These are phyloP conservation scores for Clavaria fumosa DNA, from an alignment of 768 basidiomycete species.

Conservation along the genomic window DNA sequence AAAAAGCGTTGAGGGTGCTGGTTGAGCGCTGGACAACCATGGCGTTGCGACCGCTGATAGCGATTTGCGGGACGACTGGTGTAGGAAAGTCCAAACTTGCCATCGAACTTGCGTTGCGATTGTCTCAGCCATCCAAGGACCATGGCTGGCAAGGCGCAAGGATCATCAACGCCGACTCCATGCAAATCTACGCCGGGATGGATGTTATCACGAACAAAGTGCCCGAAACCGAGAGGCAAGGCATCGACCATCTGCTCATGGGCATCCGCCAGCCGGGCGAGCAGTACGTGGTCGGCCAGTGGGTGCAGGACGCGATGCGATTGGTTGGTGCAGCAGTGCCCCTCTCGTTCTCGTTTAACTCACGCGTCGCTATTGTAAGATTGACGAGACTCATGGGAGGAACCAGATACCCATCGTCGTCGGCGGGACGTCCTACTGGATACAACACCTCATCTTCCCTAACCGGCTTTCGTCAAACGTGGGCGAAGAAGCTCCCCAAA, in stretches of 20 bases:
- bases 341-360: background rate
- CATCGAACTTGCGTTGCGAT: constrained; percentile 64
- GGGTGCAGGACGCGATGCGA: constrained; percentile 68
- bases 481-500: constrained; percentile 16
- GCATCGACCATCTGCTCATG: constrained; percentile 82
- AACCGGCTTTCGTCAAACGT: constrained; percentile 37
- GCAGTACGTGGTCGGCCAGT: constrained; percentile 77
- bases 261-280: constrained; percentile 75
- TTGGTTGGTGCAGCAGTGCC: constrained; percentile 49
- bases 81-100: constrained; percentile 92
- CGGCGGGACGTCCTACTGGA: constrained; percentile 95
- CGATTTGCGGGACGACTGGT: constrained; percentile 87
- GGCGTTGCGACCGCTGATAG: constrained; percentile 51
- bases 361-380: constrained; percentile 28
- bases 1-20: background rate
- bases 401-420: constrained; percentile 74
- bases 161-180: constrained; percentile 91
- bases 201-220: constrained; percentile 94
- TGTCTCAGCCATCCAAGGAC: constrained; percentile 22
- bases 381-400: constrained; percentile 51
- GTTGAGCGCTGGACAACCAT: too few relatives aligned
- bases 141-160: constrained; percentile 45
- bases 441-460: constrained; percentile 89
- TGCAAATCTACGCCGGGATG: constrained; percentile 91
- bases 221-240: constrained; percentile 54